A percentile compares a stretch with the other conserved stretches of the same genome.
Conservation (phyloP, 2,329 filamentous ascomycete species). For the Fusarium sp. region DNA sequence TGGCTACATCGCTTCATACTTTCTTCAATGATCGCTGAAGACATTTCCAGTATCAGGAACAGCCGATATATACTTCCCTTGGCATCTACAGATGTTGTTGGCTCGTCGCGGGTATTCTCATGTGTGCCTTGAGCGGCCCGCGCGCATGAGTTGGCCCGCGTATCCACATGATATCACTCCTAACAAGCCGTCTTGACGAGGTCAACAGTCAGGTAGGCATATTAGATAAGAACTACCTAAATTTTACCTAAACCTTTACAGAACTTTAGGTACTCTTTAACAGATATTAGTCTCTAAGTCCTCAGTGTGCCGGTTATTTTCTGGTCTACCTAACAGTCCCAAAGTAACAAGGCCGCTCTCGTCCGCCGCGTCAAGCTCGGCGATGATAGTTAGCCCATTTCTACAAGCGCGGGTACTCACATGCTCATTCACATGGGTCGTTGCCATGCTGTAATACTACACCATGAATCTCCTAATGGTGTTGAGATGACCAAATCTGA, state of each 20-base stretch:
- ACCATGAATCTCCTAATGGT: constrained; percentile 6
- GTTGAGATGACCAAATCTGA: constrained; percentile 14
- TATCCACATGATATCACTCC: constrained; percentile 35
- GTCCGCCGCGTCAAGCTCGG: constrained; percentile 32
- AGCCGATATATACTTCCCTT: constrained; percentile 23
- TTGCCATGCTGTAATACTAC: constrained; percentile 1
- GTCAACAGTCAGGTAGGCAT: too few relatives aligned
- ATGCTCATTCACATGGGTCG: constrained; percentile 13
- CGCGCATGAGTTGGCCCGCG: constrained; percentile 43
- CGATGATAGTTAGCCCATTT: background rate
- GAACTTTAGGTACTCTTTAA: too few relatives aligned
- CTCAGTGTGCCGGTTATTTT: too few relatives aligned
- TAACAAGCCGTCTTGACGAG: constrained; percentile 18
- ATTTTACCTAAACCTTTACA: too few relatives aligned
- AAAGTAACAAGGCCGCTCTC: constrained; percentile 20
- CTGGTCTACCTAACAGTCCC: too few relatives aligned
- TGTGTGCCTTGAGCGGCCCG: constrained; percentile 37
- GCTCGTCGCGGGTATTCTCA: constrained; percentile 32
- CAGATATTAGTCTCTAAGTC: too few relatives aligned
- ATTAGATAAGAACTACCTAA: too few relatives aligned
- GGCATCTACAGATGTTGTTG: constrained; percentile 35
- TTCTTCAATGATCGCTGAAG: constrained; percentile 24
- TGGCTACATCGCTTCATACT: constrained; percentile 21
- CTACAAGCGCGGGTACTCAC: constrained; percentile 34
- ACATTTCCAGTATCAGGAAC: constrained; percentile 41